phyloP scores from a whole-genome alignment of 148 eudicot species.

The Rhododendron mucronatum region DNA sequence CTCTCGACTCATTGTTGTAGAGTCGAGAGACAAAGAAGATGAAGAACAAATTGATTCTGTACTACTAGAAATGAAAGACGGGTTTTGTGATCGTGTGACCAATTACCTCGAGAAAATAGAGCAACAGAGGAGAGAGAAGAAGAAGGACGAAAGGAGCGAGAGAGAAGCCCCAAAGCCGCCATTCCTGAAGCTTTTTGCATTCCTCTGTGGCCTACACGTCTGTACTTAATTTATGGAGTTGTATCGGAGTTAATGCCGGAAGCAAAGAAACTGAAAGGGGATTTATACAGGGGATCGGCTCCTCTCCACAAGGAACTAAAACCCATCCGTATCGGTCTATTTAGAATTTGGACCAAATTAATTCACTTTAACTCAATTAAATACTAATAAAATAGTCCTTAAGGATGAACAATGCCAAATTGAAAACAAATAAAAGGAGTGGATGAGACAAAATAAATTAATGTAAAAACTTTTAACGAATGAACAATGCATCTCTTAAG shows the following conservation, averaged over 20 bases:
- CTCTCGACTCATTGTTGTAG: not conserved
- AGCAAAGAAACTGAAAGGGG: not conserved
- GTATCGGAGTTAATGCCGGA: not conserved
- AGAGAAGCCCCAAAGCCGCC: slow-evolving; percentile 16
- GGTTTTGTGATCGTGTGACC: not conserved
- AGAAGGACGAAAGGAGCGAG: slow-evolving; percentile 10
- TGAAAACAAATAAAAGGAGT: too few species aligned
- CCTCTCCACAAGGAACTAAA: too few species aligned
- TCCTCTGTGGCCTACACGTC: not conserved
- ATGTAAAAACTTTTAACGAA: too few species aligned
- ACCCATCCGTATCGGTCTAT: too few species aligned
- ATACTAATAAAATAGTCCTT: too few species aligned
- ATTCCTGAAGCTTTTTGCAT: not conserved
- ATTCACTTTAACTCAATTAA: too few species aligned
- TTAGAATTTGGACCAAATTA: too few species aligned
- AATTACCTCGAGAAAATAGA: slow-evolving; percentile 4
- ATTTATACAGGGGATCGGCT: not conserved
- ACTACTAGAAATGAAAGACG: not conserved
- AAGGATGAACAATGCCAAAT: too few species aligned
- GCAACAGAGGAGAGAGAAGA: not conserved
- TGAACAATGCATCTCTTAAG: too few species aligned
- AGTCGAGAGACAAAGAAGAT: not conserved
- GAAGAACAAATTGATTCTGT: not conserved
- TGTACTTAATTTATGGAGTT: not conserved
- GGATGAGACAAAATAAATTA: too few species aligned